A percentile compares a stretch with the other conserved stretches of the same genome.
Evolutionary conservation across 1,284 basidiomycete species (phyloP).

Genomic region (Cutaneotrichosporon mucoides): DNA sequence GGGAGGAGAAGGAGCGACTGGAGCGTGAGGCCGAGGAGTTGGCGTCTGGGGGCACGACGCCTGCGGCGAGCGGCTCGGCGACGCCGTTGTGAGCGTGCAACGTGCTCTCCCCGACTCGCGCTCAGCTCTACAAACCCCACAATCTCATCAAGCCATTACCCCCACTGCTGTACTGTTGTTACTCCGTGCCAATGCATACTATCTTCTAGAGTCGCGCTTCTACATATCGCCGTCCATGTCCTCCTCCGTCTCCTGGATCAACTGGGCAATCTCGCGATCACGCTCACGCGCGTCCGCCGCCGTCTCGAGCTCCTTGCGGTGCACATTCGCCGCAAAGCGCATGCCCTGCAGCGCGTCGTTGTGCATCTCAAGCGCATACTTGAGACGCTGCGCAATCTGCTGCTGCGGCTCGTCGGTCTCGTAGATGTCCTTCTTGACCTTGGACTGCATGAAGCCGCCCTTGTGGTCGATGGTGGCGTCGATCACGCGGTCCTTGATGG

Average conservation of each 20-base stretch:
- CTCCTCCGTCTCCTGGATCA: slow-evolving; percentile 68
- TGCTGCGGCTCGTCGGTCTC: slow-evolving; percentile 86
- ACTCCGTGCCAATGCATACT: slow-evolving; percentile 2
- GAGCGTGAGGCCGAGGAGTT: slow-evolving; percentile 29
- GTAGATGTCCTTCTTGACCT: slow-evolving; percentile 64
- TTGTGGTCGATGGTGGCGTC: slow-evolving; percentile 82
- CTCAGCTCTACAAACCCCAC: too few species aligned
- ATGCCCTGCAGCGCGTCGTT: slow-evolving; percentile 60
- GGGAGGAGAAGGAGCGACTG: slow-evolving; percentile 59
- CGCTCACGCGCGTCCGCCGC: slow-evolving; percentile 88
- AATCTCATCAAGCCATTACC: too few species aligned
- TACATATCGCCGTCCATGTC: slow-evolving; percentile 59
- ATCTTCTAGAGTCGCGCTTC: not conserved
- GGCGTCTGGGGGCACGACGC: slow-evolving; percentile 2
- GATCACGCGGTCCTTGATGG: slow-evolving; percentile 96
- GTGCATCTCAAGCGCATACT: slow-evolving; percentile 15
- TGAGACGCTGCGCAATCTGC: slow-evolving; percentile 57
- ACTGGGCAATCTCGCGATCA: slow-evolving; percentile 88
- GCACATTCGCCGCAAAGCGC: slow-evolving; percentile 94
- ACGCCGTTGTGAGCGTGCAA: not conserved
- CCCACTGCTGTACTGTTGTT: not conserved
- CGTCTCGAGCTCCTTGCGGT: slow-evolving; percentile 87
- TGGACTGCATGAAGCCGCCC: slow-evolving; percentile 85
- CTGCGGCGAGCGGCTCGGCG: not conserved
- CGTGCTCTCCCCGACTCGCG: too few species aligned